A percentile compares a stretch with the other conserved stretches of the same genome.
phyloP scores from a whole-genome alignment of 176 grass and related monocot genomes.

The Bonia amplexicaulis region DNA sequence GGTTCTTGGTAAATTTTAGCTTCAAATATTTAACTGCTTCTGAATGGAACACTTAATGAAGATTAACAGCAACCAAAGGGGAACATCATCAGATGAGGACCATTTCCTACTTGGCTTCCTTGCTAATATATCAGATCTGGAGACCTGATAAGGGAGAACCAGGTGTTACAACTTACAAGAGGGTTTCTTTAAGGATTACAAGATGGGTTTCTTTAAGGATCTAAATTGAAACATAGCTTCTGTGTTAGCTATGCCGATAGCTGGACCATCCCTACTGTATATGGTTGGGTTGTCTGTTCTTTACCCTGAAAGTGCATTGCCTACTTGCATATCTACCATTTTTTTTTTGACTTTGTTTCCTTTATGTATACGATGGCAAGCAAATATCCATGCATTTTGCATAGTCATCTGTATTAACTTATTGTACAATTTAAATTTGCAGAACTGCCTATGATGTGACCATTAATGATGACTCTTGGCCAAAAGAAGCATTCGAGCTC shows the following conservation, averaged over 20 bases:
- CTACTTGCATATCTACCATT: background rate
- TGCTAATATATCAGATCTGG: background rate
- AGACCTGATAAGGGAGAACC: background rate
- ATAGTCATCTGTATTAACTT: background rate
- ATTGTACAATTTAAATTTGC: constrained; percentile 6
- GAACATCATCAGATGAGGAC: background rate
- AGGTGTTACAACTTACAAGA: background rate
- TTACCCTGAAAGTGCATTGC: background rate
- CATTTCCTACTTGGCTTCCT: background rate
- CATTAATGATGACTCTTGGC: constrained; percentile 88
- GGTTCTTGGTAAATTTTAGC: background rate
- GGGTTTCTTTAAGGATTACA: background rate
- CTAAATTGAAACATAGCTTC: background rate
- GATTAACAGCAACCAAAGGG: background rate
- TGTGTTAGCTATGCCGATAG: background rate
- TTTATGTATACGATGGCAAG: background rate
- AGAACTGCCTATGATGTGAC: constrained; percentile 98
- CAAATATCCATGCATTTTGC: background rate
- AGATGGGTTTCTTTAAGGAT: background rate
- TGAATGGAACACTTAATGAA: background rate
- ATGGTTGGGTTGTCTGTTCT: background rate
- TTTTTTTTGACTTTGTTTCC: background rate
- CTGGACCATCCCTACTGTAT: background rate
- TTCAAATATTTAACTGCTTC: background rate
- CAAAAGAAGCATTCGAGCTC: constrained; percentile 67